Evolutionary conservation across 768 basidiomycete species (phyloP).

Genomic region (Lactifluus subvellereus): DNA sequence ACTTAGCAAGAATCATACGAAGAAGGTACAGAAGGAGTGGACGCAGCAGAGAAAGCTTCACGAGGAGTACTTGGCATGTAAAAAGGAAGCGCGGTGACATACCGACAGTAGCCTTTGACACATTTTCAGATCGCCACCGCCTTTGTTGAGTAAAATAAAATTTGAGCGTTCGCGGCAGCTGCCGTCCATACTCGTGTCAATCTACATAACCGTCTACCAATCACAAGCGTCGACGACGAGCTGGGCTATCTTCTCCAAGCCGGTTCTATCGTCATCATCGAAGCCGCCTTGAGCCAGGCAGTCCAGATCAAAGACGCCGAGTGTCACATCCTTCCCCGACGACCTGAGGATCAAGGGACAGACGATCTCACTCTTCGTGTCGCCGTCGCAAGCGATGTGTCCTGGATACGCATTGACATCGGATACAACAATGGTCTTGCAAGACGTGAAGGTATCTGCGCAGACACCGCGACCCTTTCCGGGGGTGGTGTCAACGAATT

Average conservation of each 20-base stretch:
- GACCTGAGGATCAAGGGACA: slow-evolving; percentile 54
- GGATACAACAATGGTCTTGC: slow-evolving; percentile 56
- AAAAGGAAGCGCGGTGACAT: slow-evolving; percentile 28
- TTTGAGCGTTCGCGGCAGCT: slow-evolving; percentile 9
- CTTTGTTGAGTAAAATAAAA: slow-evolving; percentile 4
- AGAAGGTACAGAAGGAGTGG: slow-evolving; percentile 74
- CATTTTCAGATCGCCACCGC: slow-evolving; percentile 12
- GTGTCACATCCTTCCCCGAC: slow-evolving; percentile 28
- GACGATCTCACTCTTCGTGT: slow-evolving; percentile 88
- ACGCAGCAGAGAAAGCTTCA: slow-evolving; percentile 71
- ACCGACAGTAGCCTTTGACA: slow-evolving; percentile 14
- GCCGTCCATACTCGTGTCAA: slow-evolving; percentile 6
- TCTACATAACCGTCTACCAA: slow-evolving; percentile 22
- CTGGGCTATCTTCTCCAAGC: slow-evolving; percentile 37
- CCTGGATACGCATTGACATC: slow-evolving; percentile 82
- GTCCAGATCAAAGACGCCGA: slow-evolving; percentile 45
- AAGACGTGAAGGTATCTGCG: slow-evolving; percentile 63
- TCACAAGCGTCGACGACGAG: slow-evolving; percentile 29
- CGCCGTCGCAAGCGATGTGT: slow-evolving; percentile 91
- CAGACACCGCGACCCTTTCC: slow-evolving; percentile 72
- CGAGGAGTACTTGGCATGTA: slow-evolving; percentile 63
- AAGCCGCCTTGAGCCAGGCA: slow-evolving; percentile 38
- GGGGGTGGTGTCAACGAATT: slow-evolving; percentile 57
- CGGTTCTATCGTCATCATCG: slow-evolving; percentile 38
- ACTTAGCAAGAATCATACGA: slow-evolving; percentile 71